A percentile compares a stretch with the other conserved stretches of the same genome.
These are phyloP conservation scores for Eragrostis tef DNA, from an alignment of 202 grass and related monocot species.

Conservation along the genomic window DNA sequence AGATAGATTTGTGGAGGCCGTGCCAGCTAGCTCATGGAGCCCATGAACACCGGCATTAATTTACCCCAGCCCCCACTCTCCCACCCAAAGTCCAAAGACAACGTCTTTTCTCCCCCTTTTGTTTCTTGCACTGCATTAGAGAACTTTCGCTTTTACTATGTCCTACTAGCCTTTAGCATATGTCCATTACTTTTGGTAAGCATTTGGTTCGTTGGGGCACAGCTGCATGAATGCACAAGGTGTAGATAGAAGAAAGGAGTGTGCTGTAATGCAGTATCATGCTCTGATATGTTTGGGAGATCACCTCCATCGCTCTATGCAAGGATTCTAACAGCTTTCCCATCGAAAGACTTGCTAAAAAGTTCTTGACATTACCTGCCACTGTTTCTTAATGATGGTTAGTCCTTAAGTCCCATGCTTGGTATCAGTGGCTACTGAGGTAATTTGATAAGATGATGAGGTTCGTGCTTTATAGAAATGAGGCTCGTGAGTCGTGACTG, in stretches of 20 bases:
- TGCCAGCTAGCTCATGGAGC: slow-evolving; percentile 33
- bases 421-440: not conserved
- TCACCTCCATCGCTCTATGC: slow-evolving; percentile 15
- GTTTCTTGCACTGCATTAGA: slow-evolving; percentile 44
- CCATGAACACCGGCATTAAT: slow-evolving; percentile 57
- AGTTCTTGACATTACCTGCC: slow-evolving; percentile 21
- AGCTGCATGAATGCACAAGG: slow-evolving; percentile 4
- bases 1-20: slow-evolving; percentile 29
- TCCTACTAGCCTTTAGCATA: slow-evolving; percentile 36
- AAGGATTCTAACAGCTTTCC: slow-evolving; percentile 33
- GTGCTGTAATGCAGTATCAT: slow-evolving; percentile 26
- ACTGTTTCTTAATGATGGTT: slow-evolving; percentile 23
- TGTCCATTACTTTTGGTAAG: slow-evolving; percentile 50
- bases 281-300: slow-evolving; percentile 22
- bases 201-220: slow-evolving; percentile 33
- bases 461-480: slow-evolving; percentile 37
- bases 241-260: slow-evolving; percentile 37
- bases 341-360: slow-evolving; percentile 22
- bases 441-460: slow-evolving; percentile 27
- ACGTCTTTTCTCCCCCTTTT: slow-evolving; percentile 52
- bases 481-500: not conserved
- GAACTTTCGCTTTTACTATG: slow-evolving; percentile 53
- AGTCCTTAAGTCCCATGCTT: slow-evolving; percentile 30
- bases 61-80: slow-evolving; percentile 49
- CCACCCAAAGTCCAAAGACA: slow-evolving; percentile 51